Percentiles rank a stretch among this genome's conserved stretches.
phyloP scores from a whole-genome alignment of 306 rosid genomes.

The Lathyrus sativus region DNA sequence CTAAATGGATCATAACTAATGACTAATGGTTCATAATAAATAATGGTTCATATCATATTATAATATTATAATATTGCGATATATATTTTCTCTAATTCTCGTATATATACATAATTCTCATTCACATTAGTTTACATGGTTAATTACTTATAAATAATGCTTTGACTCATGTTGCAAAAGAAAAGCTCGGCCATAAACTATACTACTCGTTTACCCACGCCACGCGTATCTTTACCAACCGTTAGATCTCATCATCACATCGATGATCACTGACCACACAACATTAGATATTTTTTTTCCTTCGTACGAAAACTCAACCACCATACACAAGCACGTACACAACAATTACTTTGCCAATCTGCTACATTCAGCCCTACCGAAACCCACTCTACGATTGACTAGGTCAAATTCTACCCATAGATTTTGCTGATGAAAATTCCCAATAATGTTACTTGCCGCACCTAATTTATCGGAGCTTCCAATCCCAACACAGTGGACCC shows the following conservation, averaged over 20 bases:
- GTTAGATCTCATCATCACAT: conserved; percentile 18
- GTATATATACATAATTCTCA: conserved; percentile 48
- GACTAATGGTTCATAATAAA: too few relatives aligned
- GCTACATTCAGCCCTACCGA: conserved; percentile 76
- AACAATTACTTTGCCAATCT: conserved; percentile 31
- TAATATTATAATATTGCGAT: conserved; percentile 9
- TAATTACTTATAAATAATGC: conserved; percentile 18
- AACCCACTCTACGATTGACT: conserved; percentile 64
- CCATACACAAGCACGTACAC: conserved; percentile 2
- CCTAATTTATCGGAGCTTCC: conserved; percentile 74
- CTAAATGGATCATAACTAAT: too few relatives aligned
- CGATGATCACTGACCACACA: conserved; percentile 22
- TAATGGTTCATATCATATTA: too few relatives aligned
- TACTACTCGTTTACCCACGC: conserved; percentile 22
- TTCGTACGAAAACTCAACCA: conserved; percentile 12
- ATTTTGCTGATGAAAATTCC: conserved; percentile 80
- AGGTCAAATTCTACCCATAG: conserved; percentile 90
- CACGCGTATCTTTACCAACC: conserved; percentile 37
- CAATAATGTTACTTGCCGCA: conserved; percentile 75
- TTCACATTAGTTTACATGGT: conserved; percentile 26
- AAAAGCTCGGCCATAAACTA: conserved; percentile 22
- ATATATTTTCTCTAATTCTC: conserved; percentile 37
- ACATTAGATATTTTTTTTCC: conserved; percentile 8
- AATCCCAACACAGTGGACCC: conserved; percentile 77
- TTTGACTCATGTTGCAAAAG: conserved; percentile 1